Percentiles rank a stretch among this genome's conserved stretches.
phyloP scores from a whole-genome alignment of 208 protist species.

The Phytomonas sp. region DNA sequence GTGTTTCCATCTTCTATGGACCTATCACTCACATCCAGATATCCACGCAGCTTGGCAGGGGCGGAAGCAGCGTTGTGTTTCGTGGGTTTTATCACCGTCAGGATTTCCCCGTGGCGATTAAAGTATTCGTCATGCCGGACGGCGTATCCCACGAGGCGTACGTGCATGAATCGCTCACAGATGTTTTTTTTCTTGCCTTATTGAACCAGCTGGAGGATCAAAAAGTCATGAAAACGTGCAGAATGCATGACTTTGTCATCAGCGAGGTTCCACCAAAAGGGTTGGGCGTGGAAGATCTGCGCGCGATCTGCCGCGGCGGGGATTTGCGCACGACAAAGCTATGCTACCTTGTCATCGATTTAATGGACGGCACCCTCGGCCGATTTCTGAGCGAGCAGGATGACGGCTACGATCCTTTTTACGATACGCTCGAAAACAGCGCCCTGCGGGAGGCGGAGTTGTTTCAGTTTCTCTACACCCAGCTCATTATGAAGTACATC shows the following conservation, averaged over 20 bases:
- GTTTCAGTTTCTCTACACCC: constrained; percentile 79
- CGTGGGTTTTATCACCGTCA: constrained; percentile 33
- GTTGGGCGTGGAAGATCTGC: constrained; percentile 37
- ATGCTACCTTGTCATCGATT: constrained; percentile 70
- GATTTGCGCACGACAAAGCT: constrained; percentile 31
- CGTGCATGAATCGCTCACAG: constrained; percentile 70
- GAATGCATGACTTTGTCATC: constrained; percentile 77
- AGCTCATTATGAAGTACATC: constrained; percentile 51
- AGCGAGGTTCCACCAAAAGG: constrained; percentile 37
- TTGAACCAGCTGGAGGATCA: constrained; percentile 68
- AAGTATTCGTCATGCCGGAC: constrained; percentile 64
- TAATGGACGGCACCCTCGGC: constrained; percentile 83
- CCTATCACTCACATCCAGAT: constrained; percentile 40
- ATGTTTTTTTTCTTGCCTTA: constrained; percentile 74
- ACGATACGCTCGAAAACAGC: constrained; percentile 71
- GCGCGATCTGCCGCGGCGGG: not conserved
- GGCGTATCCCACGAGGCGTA: constrained; percentile 61
- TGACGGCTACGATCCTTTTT: constrained; percentile 72
- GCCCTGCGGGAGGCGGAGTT: constrained; percentile 59
- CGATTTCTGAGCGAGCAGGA: constrained; percentile 71
- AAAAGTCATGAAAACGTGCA: constrained; percentile 33
- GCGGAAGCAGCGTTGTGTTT: constrained; percentile 79
- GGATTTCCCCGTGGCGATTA: constrained; percentile 56
- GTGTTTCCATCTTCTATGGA: constrained; percentile 50
- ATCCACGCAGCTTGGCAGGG: constrained; percentile 34